These are phyloP conservation scores for Calocybe gangraenosa DNA, from an alignment of 768 basidiomycete genomes.

Conservation along the genomic window DNA sequence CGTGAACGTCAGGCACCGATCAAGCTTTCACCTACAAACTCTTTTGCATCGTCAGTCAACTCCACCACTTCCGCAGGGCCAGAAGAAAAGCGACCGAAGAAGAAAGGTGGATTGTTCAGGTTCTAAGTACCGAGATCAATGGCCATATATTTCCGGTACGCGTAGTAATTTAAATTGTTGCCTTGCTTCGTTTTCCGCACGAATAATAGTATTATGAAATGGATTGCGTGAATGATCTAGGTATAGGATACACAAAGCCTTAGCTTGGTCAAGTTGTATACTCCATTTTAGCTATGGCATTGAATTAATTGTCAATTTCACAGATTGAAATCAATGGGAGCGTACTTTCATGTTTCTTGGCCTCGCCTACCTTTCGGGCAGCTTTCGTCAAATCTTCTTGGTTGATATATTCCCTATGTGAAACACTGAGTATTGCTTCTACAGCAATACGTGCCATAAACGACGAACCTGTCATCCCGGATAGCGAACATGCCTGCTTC, in stretches of 20 bases:
- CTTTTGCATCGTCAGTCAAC: conserved; percentile 41
- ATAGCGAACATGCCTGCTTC: conserved; percentile 99
- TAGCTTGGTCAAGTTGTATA: conserved; percentile 36
- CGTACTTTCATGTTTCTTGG: conserved; percentile 97
- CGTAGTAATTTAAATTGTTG: conserved; percentile 15
- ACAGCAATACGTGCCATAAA: neutral
- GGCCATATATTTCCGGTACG: conserved; percentile 5
- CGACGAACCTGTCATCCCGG: conserved; percentile 78
- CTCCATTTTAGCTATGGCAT: conserved; percentile 48
- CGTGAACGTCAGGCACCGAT: conserved; percentile 26
- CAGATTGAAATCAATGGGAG: conserved; percentile 8
- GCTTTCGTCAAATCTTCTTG: conserved; percentile 98
- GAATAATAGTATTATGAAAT: neutral
- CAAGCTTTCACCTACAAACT: conserved; percentile 51
- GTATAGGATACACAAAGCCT: conserved; percentile 14
- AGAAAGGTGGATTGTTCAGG: conserved; percentile 68
- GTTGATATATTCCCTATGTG: conserved; percentile 79
- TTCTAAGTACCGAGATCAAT: conserved; percentile 34
- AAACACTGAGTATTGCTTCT: neutral
- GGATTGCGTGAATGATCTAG: neutral
- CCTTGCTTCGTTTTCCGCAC: neutral
- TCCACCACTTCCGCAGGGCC: conserved; percentile 27
- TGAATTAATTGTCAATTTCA: neutral
- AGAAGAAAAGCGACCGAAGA: conserved; percentile 68
- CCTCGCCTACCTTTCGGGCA: conserved; percentile 90